These are phyloP conservation scores for Erucastrum elatum DNA, from an alignment of 345 rosid species.

Conservation along the genomic window DNA sequence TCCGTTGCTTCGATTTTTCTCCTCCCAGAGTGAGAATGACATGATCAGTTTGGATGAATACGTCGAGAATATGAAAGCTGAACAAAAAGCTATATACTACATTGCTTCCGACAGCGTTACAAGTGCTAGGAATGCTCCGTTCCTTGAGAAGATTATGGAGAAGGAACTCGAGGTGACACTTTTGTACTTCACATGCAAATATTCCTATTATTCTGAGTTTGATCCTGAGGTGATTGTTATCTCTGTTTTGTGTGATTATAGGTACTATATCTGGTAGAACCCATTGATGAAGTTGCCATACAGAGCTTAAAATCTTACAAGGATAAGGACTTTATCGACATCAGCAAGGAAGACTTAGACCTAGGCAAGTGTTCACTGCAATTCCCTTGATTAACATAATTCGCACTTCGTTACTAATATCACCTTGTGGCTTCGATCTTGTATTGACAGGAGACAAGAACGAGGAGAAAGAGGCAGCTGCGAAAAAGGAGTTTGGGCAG, in stretches of 20 bases:
- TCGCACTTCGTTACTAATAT: conserved; percentile 11
- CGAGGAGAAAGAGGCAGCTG: conserved; percentile 78
- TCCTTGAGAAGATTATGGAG: conserved; percentile 84
- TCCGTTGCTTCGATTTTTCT: conserved; percentile 89
- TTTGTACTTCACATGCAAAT: neutral
- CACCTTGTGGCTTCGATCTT: conserved; percentile 21
- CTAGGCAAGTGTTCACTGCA: conserved; percentile 52
- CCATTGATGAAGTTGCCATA: conserved; percentile 91
- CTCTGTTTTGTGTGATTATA: conserved; percentile 28
- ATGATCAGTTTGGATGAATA: conserved; percentile 97
- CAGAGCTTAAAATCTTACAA: conserved; percentile 88
- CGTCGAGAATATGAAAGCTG: conserved; percentile 96
- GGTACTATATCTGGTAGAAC: conserved; percentile 88
- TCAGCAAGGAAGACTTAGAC: conserved; percentile 98
- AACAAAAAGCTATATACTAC: conserved; percentile 87
- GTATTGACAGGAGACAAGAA: conserved; percentile 71
- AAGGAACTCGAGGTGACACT: conserved; percentile 71
- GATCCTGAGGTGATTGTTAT: conserved; percentile 8
- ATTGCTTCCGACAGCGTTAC: conserved; percentile 86
- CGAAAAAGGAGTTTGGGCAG: conserved; percentile 79
- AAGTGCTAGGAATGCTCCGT: conserved; percentile 92
- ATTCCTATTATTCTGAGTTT: conserved; percentile 5
- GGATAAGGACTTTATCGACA: conserved; percentile 92
- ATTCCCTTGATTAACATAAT: neutral
- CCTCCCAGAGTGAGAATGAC: conserved; percentile 91